These are phyloP conservation scores for Chlamydomonas reinhardtii DNA, from an alignment of 163 green algal genomes.

Conservation along the genomic window DNA sequence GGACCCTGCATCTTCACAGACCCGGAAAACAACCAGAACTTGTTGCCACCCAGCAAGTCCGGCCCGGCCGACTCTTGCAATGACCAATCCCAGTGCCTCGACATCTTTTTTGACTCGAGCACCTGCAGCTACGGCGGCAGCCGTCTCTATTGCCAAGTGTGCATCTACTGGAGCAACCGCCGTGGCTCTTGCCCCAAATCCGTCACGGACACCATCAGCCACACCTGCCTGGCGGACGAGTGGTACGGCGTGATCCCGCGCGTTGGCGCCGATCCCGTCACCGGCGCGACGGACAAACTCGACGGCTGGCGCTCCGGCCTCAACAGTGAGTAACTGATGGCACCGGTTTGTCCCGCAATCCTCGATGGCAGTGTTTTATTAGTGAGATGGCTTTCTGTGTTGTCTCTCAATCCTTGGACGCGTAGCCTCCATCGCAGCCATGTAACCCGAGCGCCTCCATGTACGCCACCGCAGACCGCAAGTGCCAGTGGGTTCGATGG, in stretches of 20 bases:
- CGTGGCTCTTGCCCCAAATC: neutral
- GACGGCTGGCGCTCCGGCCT: neutral
- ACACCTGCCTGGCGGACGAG: neutral
- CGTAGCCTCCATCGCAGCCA: too few relatives aligned
- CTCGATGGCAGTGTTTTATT: too few relatives aligned
- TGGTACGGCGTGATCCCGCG: neutral
- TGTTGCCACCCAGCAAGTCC: neutral
- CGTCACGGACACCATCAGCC: neutral
- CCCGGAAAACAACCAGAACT: neutral
- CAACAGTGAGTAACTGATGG: neutral
- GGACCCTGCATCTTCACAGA: neutral
- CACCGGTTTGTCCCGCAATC: too few relatives aligned
- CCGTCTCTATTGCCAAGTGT: neutral
- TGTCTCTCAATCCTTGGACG: too few relatives aligned
- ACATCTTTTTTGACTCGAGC: neutral
- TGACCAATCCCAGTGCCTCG: constrained; percentile 4
- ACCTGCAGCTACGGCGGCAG: neutral
- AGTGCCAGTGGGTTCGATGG: too few relatives aligned
- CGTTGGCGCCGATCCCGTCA: neutral
- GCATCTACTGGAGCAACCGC: neutral
- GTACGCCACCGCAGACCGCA: too few relatives aligned
- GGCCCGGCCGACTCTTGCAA: neutral
- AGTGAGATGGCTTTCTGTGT: too few relatives aligned
- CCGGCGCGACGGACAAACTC: neutral
- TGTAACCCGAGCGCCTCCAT: too few relatives aligned